phyloP scores from a whole-genome alignment of 805 yeast species.

The Yamadazyma endophytica region DNA sequence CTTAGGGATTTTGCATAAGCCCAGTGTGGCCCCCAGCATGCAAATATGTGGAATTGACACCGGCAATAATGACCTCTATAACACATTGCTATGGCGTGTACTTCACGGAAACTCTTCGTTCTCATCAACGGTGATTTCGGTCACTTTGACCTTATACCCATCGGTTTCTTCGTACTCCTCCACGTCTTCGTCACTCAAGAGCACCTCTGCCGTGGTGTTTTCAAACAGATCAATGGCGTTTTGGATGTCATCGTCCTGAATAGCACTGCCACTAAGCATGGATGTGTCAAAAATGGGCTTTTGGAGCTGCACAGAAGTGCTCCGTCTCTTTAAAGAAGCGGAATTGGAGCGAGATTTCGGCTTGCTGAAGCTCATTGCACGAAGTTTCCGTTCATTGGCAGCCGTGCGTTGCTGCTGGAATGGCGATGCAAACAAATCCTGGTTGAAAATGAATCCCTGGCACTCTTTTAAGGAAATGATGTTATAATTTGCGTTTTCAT shows the following conservation, averaged over 20 bases:
- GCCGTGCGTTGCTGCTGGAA: conserved; percentile 52
- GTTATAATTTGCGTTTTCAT: conserved; percentile 22
- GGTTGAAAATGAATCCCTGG: conserved; percentile 76
- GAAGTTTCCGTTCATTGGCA: conserved; percentile 28
- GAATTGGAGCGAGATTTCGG: conserved; percentile 10
- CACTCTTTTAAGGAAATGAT: conserved; percentile 52
- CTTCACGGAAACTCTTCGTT: conserved; percentile 23
- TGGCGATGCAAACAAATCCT: conserved; percentile 69
- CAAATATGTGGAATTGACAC: too few relatives aligned
- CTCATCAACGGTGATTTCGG: conserved; percentile 37
- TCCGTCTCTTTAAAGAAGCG: conserved; percentile 8
- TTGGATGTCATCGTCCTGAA: conserved; percentile 14
- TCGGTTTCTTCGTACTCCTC: conserved; percentile 8
- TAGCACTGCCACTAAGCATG: conserved; percentile 13
- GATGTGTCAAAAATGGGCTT: conserved; percentile 17
- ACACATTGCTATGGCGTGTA: too few relatives aligned
- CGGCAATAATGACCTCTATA: too few relatives aligned
- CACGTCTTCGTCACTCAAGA: conserved; percentile 10
- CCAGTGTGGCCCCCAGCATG: too few relatives aligned
- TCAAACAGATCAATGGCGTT: conserved; percentile 9
- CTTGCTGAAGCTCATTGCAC: conserved; percentile 19
- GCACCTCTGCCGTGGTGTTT: conserved; percentile 9
- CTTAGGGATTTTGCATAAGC: too few relatives aligned
- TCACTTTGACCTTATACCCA: conserved; percentile 34
- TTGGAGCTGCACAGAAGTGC: conserved; percentile 24